These are phyloP conservation scores for Kurtzmaniella quercitrusa DNA, from an alignment of 1,139 yeast genomes.

Conservation along the genomic window DNA sequence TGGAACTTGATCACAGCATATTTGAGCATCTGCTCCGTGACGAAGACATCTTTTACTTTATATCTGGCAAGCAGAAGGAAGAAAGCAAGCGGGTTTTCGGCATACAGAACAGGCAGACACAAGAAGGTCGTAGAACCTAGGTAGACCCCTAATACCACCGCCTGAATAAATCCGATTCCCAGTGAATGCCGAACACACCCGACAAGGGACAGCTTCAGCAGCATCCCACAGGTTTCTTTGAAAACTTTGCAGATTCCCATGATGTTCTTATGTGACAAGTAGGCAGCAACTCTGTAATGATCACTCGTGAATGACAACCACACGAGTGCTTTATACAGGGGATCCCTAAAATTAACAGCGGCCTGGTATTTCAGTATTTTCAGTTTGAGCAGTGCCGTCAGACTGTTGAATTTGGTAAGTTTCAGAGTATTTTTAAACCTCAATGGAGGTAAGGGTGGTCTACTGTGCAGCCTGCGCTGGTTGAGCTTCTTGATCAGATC, in stretches of 20 bases:
- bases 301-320: conserved; percentile 74
- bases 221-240: conserved; percentile 87
- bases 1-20: conserved; percentile 63
- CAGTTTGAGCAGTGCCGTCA: conserved; percentile 41
- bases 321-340: conserved; percentile 47
- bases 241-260: conserved; percentile 81
- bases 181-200: conserved; percentile 84
- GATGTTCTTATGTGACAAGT: conserved; percentile 59
- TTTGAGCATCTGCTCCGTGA: conserved; percentile 80
- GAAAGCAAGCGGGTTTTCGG: conserved; percentile 69
- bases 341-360: conserved; percentile 38
- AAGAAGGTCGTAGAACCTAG: conserved; percentile 83
- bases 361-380: conserved; percentile 45
- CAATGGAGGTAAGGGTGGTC: conserved; percentile 30
- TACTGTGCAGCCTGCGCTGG: conserved; percentile 27
- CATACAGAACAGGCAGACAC: conserved; percentile 75
- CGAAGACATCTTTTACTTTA: conserved; percentile 81
- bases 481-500: conserved; percentile 58
- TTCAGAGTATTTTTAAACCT: conserved; percentile 67
- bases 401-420: conserved; percentile 48
- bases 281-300: conserved; percentile 62
- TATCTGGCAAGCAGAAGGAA: conserved; percentile 69
- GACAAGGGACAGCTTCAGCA: conserved; percentile 65
- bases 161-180: conserved; percentile 85
- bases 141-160: conserved; percentile 77